Percentiles rank a stretch among this genome's conserved stretches.
phyloP scores from a whole-genome alignment of 1,284 basidiomycete species.

The Pseudozyma pruni region DNA sequence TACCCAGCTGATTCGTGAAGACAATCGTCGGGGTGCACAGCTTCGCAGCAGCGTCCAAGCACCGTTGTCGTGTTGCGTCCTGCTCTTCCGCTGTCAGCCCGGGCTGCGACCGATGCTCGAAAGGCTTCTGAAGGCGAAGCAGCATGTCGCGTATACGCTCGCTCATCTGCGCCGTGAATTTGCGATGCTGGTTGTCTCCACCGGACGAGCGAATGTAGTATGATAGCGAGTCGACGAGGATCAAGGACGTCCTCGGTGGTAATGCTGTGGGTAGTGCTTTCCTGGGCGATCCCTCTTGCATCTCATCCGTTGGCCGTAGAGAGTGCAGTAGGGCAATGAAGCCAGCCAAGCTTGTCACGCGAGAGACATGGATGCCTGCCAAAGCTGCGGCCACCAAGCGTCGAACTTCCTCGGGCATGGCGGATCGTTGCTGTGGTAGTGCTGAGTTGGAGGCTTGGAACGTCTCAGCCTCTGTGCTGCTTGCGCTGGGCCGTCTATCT shows the following conservation, averaged over 20 bases:
- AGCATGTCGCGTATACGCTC: conserved; percentile 32
- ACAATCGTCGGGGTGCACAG: conserved; percentile 38
- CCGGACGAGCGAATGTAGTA: conserved; percentile 27
- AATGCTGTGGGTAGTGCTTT: conserved; percentile 12
- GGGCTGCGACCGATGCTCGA: conserved; percentile 12
- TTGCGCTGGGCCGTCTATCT: neutral
- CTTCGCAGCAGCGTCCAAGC: conserved; percentile 12
- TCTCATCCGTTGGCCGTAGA: conserved; percentile 29
- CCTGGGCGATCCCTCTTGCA: neutral
- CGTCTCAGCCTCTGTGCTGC: neutral
- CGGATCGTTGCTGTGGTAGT: conserved; percentile 7
- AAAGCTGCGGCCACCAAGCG: conserved; percentile 32
- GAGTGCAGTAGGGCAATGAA: conserved; percentile 31
- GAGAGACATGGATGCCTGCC: conserved; percentile 30
- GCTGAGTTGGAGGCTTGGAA: neutral
- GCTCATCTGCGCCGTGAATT: conserved; percentile 10
- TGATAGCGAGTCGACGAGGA: conserved; percentile 44
- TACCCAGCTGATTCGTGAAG: conserved; percentile 43
- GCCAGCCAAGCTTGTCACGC: conserved; percentile 25
- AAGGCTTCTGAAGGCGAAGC: conserved; percentile 33
- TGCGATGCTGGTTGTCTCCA: conserved; percentile 30
- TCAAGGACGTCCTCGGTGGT: conserved; percentile 26
- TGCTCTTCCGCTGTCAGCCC: conserved; percentile 11
- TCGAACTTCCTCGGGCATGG: conserved; percentile 38
- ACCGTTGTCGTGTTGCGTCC: conserved; percentile 3